Conservation (phyloP, 2,329 filamentous ascomycete species). For the Epichloe uncinata region DNA sequence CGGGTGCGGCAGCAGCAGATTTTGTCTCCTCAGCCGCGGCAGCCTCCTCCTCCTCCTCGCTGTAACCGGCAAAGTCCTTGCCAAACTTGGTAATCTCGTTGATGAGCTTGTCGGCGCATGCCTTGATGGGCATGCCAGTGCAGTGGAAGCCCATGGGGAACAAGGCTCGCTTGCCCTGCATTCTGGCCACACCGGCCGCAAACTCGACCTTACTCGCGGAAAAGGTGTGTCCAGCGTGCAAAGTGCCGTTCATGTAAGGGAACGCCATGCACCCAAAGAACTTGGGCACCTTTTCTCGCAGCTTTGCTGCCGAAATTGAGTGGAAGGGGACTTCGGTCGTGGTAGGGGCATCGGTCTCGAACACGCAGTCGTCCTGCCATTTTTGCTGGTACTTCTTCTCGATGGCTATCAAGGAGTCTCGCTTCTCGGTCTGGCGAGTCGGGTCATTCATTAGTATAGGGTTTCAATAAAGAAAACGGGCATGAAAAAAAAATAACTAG, state of each 20-base stretch:
- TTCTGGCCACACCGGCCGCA: constrained; percentile 68
- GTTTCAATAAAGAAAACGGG: not conserved
- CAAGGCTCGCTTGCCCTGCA: constrained; percentile 77
- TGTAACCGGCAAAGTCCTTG: constrained; percentile 67
- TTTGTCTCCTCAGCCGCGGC: constrained; percentile 33
- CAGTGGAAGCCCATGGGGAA: constrained; percentile 88
- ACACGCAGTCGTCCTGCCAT: constrained; percentile 42
- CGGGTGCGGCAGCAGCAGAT: constrained; percentile 20
- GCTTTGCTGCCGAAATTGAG: constrained; percentile 57
- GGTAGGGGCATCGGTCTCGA: constrained; percentile 76
- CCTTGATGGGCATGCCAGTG: constrained; percentile 97
- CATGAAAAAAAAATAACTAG: not conserved
- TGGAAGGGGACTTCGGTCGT: constrained; percentile 63
- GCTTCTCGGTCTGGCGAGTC: constrained; percentile 59
- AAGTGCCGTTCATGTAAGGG: constrained; percentile 70
- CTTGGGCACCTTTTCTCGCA: constrained; percentile 74
- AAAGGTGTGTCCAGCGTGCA: constrained; percentile 88
- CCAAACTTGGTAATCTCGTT: constrained; percentile 86
- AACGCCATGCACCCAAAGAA: constrained; percentile 57
- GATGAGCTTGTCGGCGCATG: constrained; percentile 86
- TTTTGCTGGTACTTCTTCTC: constrained; percentile 88
- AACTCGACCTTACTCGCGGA: constrained; percentile 91
- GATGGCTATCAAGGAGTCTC: constrained; percentile 65
- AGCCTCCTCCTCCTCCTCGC: constrained; percentile 37
- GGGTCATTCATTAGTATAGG: not conserved